A percentile compares a stretch with the other conserved stretches of the same genome.
Evolutionary conservation across 2,329 filamentous ascomycete species (phyloP).

Genomic region (Fusarium pininemorale): DNA sequence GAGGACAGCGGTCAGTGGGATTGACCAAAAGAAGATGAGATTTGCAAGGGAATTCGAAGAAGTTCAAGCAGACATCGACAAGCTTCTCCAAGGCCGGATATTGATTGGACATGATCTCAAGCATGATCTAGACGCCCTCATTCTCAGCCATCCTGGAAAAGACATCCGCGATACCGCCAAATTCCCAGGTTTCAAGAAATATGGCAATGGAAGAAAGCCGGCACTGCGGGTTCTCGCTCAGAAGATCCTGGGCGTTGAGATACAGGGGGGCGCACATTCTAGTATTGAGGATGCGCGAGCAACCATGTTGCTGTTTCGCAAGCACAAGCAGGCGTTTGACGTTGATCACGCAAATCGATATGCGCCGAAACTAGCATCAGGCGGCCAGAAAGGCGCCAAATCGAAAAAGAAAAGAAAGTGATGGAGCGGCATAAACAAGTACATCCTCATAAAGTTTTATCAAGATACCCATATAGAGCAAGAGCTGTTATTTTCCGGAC

Average conservation of each 20-base stretch:
- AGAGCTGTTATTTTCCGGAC: not conserved
- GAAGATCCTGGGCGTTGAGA: slow-evolving; percentile 67
- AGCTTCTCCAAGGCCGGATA: slow-evolving; percentile 74
- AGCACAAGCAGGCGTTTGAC: slow-evolving; percentile 87
- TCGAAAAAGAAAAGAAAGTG: slow-evolving; percentile 53
- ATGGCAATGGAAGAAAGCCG: slow-evolving; percentile 73
- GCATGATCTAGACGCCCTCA: slow-evolving; percentile 80
- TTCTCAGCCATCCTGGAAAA: slow-evolving; percentile 78
- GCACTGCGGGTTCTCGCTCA: slow-evolving; percentile 67
- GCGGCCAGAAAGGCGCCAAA: slow-evolving; percentile 51
- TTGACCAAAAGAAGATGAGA: slow-evolving; percentile 77
- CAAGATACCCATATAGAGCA: slow-evolving; percentile 35
- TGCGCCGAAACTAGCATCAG: slow-evolving; percentile 48
- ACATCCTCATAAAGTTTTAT: not conserved
- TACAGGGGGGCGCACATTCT: slow-evolving; percentile 71
- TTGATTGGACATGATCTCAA: slow-evolving; percentile 85
- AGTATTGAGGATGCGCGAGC: slow-evolving; percentile 84
- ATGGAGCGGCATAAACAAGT: not conserved
- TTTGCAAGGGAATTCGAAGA: slow-evolving; percentile 76
- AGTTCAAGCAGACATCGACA: slow-evolving; percentile 77
- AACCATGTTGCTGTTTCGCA: slow-evolving; percentile 87
- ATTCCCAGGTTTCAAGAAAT: slow-evolving; percentile 77
- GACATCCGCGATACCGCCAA: slow-evolving; percentile 88
- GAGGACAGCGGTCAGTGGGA: slow-evolving; percentile 86
- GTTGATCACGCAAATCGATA: slow-evolving; percentile 77